Evolutionary conservation across 1,139 yeast species (phyloP).

Genomic region (Debaryomycetaceae sp.): DNA sequence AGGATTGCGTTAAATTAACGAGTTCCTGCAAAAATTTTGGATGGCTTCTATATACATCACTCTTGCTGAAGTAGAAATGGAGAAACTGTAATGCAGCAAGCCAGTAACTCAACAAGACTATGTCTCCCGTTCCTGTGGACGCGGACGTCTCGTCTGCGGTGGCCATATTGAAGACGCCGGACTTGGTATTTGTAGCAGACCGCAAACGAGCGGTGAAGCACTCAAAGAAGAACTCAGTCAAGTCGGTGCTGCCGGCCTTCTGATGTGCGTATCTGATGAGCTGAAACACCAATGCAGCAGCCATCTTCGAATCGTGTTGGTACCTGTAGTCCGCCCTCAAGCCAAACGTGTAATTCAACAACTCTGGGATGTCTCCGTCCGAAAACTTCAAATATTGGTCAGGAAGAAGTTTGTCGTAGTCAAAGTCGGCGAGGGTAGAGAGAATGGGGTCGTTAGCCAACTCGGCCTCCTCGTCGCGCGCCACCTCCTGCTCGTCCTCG

Average conservation of each 20-base stretch:
- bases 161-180: constrained; percentile 54
- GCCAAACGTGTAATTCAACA: constrained; percentile 53
- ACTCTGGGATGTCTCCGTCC: constrained; percentile 64
- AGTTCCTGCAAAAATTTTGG: constrained; percentile 62
- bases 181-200: constrained; percentile 54
- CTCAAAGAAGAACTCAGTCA: constrained; percentile 57
- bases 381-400: constrained; percentile 54
- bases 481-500: constrained; percentile 21
- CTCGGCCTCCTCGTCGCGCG: constrained; percentile 26
- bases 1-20: constrained; percentile 54
- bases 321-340: constrained; percentile 32
- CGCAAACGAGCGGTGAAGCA: constrained; percentile 61
- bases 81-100: constrained; percentile 63
- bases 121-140: constrained; percentile 52
- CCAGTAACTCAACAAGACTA: constrained; percentile 72
- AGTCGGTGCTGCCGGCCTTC: constrained; percentile 48
- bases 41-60: constrained; percentile 49
- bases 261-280: constrained; percentile 61
- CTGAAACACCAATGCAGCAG: constrained; percentile 69
- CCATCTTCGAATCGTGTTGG: constrained; percentile 56
- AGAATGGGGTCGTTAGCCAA: constrained; percentile 29
- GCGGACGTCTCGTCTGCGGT: constrained; percentile 20
- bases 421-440: constrained; percentile 35
- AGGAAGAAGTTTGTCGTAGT: constrained; percentile 42
- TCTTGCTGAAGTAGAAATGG: constrained; percentile 60